Conservation (phyloP, 805 yeast species). For the Kockiozyma suomiensis region DNA sequence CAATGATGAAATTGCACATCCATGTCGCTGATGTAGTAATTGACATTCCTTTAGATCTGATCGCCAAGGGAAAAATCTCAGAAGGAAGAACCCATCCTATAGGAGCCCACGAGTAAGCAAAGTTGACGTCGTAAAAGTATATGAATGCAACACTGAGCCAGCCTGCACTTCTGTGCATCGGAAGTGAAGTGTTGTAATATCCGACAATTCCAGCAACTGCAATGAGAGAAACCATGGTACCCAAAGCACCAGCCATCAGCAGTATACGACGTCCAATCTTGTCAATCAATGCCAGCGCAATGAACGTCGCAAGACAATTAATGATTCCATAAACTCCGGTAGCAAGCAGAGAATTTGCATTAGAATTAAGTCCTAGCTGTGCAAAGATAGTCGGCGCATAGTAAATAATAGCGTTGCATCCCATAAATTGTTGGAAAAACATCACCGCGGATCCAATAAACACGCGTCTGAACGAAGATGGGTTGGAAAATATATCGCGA, state of each 20-base stretch:
- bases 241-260: conserved; percentile 62
- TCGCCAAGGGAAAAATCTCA: conserved; percentile 64
- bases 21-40: conserved; percentile 27
- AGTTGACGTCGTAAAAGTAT: conserved; percentile 59
- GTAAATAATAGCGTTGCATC: conserved; percentile 42
- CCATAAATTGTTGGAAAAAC: conserved; percentile 21
- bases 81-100: conserved; percentile 66
- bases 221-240: conserved; percentile 44
- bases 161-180: conserved; percentile 11
- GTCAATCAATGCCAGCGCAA: conserved; percentile 59
- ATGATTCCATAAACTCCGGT: conserved; percentile 51
- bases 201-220: conserved; percentile 14
- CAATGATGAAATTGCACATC: conserved; percentile 39
- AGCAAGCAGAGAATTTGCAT: conserved; percentile 49
- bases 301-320: conserved; percentile 53
- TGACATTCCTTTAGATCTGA: conserved; percentile 20
- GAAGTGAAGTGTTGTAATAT: background rate
- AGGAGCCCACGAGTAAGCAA: conserved; percentile 59
- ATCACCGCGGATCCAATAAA: conserved; percentile 16
- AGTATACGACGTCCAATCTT: conserved; percentile 65
- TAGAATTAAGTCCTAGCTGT: conserved; percentile 53
- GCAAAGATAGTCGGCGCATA: conserved; percentile 50
- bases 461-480: conserved; percentile 10
- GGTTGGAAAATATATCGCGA: background rate
- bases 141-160: conserved; percentile 48